Evolutionary conservation across 352 stramenopile genomes (phyloP).

Genomic region (Phytophthora sp.): DNA sequence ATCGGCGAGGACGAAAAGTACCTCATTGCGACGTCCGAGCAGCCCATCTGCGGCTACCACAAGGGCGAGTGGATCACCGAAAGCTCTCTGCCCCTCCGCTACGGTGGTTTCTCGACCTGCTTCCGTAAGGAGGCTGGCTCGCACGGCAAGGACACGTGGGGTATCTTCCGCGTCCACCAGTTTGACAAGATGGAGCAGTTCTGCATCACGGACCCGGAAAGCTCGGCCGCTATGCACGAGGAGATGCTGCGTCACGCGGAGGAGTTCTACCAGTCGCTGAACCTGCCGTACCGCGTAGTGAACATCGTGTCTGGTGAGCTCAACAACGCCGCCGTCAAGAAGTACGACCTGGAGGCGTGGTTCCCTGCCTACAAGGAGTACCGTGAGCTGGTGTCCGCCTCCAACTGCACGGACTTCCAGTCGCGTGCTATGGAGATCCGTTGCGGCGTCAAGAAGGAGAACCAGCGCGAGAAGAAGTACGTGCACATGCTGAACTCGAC

Average conservation of each 20-base stretch:
- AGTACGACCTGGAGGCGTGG: slow-evolving; percentile 99
- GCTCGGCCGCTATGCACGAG: slow-evolving; percentile 92
- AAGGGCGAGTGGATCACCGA: slow-evolving; percentile 93
- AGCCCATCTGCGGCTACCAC: slow-evolving; percentile 99
- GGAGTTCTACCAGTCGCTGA: slow-evolving; percentile 98
- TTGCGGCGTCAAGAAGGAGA: slow-evolving; percentile 96
- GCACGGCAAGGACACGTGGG: slow-evolving; percentile 99
- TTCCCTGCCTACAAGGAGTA: slow-evolving; percentile 99
- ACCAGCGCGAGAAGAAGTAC: slow-evolving; percentile 96
- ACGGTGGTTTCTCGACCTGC: slow-evolving; percentile 98
- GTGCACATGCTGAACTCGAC: slow-evolving; percentile 99
- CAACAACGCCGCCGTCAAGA: slow-evolving; percentile 99
- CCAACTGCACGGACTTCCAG: slow-evolving; percentile 99
- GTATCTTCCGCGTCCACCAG: slow-evolving; percentile 99
- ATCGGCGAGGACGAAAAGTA: slow-evolving; percentile 98
- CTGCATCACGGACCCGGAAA: slow-evolving; percentile 95
- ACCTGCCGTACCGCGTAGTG: slow-evolving; percentile 98
- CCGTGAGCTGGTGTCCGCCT: slow-evolving; percentile 99
- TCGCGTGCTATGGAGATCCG: slow-evolving; percentile 97
- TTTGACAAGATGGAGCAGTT: slow-evolving; percentile 99
- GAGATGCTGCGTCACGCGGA: slow-evolving; percentile 93
- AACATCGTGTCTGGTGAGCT: slow-evolving; percentile 98
- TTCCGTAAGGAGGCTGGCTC: slow-evolving; percentile 99
- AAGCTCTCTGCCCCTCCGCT: slow-evolving; percentile 80
- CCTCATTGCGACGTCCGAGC: slow-evolving; percentile 99